Conservation (phyloP, 176 grass and related monocot species). For the Musa beccarii region DNA sequence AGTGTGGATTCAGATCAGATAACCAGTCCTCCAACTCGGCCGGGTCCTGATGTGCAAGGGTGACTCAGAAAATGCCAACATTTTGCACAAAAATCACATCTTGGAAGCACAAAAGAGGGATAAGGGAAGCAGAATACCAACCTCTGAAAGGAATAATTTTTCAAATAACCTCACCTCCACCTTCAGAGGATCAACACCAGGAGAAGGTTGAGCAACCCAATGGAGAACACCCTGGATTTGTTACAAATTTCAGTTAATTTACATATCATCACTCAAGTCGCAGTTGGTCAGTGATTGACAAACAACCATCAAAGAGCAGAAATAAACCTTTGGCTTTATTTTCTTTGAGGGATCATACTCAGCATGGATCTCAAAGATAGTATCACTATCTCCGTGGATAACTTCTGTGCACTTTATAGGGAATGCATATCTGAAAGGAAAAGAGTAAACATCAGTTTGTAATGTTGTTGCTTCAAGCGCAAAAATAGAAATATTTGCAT, state of each 20-base stretch:
- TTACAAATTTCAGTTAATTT: slow-evolving; percentile 6
- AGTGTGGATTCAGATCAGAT: slow-evolving; percentile 66
- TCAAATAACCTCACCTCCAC: slow-evolving; percentile 89
- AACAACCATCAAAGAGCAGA: neutral
- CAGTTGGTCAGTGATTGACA: neutral
- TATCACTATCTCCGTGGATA: slow-evolving; percentile 58
- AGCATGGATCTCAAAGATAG: slow-evolving; percentile 67
- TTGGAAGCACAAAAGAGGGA: neutral
- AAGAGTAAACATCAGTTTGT: neutral
- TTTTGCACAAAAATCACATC: neutral
- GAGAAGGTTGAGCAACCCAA: slow-evolving; percentile 83
- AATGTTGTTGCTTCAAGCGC: neutral
- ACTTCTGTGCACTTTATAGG: slow-evolving; percentile 94
- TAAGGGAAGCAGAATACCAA: slow-evolving; percentile 11
- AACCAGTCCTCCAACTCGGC: slow-evolving; percentile 80
- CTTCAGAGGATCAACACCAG: slow-evolving; percentile 74
- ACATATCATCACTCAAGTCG: neutral
- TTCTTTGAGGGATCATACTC: slow-evolving; percentile 92
- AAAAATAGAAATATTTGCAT: slow-evolving; percentile 6
- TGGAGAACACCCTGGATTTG: slow-evolving; percentile 77
- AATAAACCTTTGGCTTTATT: slow-evolving; percentile 72
- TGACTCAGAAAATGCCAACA: neutral
- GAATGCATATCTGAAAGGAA: slow-evolving; percentile 74
- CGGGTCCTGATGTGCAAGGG: slow-evolving; percentile 54
- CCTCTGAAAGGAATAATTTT: slow-evolving; percentile 81